phyloP scores from a whole-genome alignment of 192 early-diverging fungal species.

The Coemansia sp. region DNA sequence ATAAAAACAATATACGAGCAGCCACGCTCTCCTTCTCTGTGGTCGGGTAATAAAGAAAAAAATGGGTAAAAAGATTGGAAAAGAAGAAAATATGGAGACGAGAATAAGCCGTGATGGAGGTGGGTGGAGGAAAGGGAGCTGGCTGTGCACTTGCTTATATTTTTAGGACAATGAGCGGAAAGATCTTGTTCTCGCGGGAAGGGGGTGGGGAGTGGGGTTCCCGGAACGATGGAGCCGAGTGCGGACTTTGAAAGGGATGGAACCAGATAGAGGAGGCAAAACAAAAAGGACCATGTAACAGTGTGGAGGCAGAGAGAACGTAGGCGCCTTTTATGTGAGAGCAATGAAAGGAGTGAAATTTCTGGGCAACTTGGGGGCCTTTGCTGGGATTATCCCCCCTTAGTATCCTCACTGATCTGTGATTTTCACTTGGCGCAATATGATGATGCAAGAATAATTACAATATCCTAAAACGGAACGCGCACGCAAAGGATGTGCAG shows the following conservation, averaged over 20 bases:
- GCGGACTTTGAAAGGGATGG: conserved; percentile 6
- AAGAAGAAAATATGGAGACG: not conserved
- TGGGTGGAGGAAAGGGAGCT: not conserved
- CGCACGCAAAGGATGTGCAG: too few relatives aligned
- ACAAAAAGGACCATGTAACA: not conserved
- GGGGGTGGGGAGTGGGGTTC: too few relatives aligned
- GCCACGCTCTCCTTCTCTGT: not conserved
- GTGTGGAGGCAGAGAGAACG: not conserved
- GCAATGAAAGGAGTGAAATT: too few relatives aligned
- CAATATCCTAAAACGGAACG: too few relatives aligned
- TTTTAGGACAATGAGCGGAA: too few relatives aligned
- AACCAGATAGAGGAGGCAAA: not conserved
- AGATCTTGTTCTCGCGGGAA: too few relatives aligned
- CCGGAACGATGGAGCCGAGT: not conserved
- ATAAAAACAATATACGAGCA: too few relatives aligned
- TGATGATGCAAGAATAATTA: not conserved
- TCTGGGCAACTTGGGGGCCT: too few relatives aligned
- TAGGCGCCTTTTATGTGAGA: not conserved
- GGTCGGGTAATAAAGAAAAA: not conserved
- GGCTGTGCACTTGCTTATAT: too few relatives aligned
- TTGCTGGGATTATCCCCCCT: not conserved
- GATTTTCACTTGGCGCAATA: not conserved
- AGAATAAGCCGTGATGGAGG: not conserved
- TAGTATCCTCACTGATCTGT: not conserved
- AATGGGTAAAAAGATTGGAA: not conserved